Evolutionary conservation across 176 grass and related monocot genomes (phyloP), one percentile per base, ranked within the genome.

Genomic region (Zizania latifolia): DNA sequence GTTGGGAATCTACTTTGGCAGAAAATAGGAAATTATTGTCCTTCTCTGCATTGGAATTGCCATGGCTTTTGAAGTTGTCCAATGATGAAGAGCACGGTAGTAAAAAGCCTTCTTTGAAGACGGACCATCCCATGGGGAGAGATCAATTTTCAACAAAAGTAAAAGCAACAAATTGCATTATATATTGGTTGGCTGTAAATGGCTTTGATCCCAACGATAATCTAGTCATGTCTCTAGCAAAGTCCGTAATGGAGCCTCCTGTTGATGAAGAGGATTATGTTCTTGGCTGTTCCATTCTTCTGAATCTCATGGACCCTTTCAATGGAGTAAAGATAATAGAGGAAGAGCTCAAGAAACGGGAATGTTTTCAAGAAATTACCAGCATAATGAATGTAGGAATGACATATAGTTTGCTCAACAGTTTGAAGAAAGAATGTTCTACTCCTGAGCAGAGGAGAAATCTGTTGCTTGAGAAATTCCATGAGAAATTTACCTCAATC

Each of bases 241-340:
- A 89, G 48, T 87, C 78, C 65, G 64, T 93, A 62, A 87, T 97
- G 90, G 78, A 91, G 36, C 71, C 81, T 64, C 94, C 88, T 37
- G 78, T 83, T 72, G 78, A 84, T 58, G 91, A 91, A 85, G 94
- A 91, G 62, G 63, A 82, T 78, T 89, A 93, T 77, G 62, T 85
- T 67, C 74, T 92, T 79, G 75, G 83, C 48, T 93, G 89, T 54
- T 91, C 85, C 6, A 84, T 93, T 84, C 76, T 97, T 79, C 62
- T 97, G 48, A 97, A 97, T 89, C 89, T 97, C 67, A 46, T 87
- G 76, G 90, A 97, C 81, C 91, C 90, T 89, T 85, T 97, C 66
- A 83, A 82, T 40, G 94, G 94, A 68, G 94, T 97, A 28, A 80
- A 86, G 62, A 74, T 89, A 81, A 93, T 97, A 81, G 94, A 97